Conservation (phyloP, 495 filamentous ascomycete genomes). For the Penicillium cinerascens region DNA sequence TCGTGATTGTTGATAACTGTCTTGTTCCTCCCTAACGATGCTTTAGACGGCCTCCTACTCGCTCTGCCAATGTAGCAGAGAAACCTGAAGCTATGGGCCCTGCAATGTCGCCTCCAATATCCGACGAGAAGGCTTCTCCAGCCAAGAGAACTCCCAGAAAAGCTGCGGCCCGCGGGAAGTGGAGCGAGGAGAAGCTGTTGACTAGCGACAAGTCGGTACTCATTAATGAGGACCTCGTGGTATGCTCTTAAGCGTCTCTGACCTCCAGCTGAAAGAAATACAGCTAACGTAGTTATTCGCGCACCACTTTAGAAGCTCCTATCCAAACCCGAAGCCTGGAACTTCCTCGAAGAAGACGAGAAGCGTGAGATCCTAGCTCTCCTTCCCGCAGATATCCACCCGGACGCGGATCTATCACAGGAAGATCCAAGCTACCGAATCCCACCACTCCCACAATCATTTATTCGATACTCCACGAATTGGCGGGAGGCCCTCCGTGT, state of each 20-base stretch:
- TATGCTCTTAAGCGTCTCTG: conserved; percentile 27
- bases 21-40: conserved; percentile 14
- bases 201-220: conserved; percentile 55
- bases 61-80: conserved; percentile 25
- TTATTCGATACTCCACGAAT: conserved; percentile 49
- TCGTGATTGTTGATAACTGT: conserved; percentile 3
- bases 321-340: conserved; percentile 54
- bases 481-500: conserved; percentile 48
- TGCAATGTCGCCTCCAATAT: conserved; percentile 18
- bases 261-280: neutral
- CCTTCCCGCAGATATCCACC: conserved; percentile 51
- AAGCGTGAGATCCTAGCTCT: conserved; percentile 51
- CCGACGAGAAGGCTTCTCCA: conserved; percentile 20
- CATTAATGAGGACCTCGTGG: conserved; percentile 52
- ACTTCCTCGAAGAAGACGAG: conserved; percentile 52
- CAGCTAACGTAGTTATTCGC: neutral
- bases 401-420: conserved; percentile 29
- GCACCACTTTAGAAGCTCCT: conserved; percentile 47
- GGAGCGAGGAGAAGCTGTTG: conserved; percentile 50
- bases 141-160: conserved; percentile 36
- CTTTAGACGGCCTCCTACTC: conserved; percentile 12
- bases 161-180: conserved; percentile 32
- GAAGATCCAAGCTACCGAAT: conserved; percentile 34
- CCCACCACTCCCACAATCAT: conserved; percentile 39
- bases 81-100: neutral